Evolutionary conservation across 1,139 yeast genomes (phyloP), one percentile per base, ranked within the genome.

Genomic region (Debaryomyces nepalensis): DNA sequence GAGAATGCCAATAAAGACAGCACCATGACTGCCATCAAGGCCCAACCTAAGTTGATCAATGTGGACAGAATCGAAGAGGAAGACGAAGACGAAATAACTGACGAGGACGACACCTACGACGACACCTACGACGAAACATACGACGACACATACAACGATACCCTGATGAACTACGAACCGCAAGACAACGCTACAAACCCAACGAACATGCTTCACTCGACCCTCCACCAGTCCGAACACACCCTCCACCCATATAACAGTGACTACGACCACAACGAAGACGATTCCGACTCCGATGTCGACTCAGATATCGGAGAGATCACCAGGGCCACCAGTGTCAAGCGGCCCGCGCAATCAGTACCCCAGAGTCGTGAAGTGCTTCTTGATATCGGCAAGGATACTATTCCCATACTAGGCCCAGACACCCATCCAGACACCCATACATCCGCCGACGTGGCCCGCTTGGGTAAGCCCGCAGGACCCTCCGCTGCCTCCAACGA

Each of bases 11-110:
- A 39, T 19, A 27, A 30, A 12, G 48, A 50, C 30, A 53, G 52
- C 11, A 79, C 84, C 35, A 81, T 80, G 57, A 82, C 87, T 0
- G 91, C 91, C 4, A 81, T 84, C 42, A 77, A 81, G 51, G 91
- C 85, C 2, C 84, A 77, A 52, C 90, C 93, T 1, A 69, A 77
- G 47, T 66, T 85, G 49, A 84, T 86, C 20, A 75, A 78, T 41
- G 79, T 83, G 11, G 77, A 71, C 33, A 68, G 75, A 44, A 77
- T 77, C 43, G 75, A 69, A 24, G 81, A 76, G 53, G 78, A 70
- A 41, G 75, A 76, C 30, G 81, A 70, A 50, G 79, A 73, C 19
- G 68, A 63, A 22, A 15, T 34, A 20, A 34, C 37, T 3, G 64
- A 63, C 8, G 64, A 54, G 4, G 62, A 53, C 12, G 60, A 51